These are phyloP conservation scores for Cephalotrichum gorgonifer DNA, from an alignment of 2,329 filamentous ascomycete genomes.

Conservation along the genomic window DNA sequence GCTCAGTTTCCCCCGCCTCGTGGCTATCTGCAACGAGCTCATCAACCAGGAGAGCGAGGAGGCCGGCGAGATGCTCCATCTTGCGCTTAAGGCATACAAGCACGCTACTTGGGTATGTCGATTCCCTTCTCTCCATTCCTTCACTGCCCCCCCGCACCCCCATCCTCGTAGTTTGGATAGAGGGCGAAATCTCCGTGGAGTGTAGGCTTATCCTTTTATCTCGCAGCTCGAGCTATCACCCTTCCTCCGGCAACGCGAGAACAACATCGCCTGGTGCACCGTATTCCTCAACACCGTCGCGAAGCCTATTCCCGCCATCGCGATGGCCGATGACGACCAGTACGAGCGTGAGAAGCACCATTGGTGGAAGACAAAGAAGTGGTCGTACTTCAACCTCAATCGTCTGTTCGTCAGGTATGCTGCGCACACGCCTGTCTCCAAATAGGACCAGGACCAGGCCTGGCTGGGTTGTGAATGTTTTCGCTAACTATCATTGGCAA, in stretches of 20 bases:
- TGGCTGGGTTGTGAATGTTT: neutral
- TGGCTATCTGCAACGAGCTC: constrained; percentile 78
- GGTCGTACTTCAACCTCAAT: constrained; percentile 97
- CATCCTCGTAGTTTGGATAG: constrained; percentile 5
- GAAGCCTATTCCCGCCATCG: constrained; percentile 69
- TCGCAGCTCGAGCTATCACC: constrained; percentile 72
- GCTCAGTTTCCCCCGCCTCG: constrained; percentile 76
- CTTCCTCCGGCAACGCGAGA: constrained; percentile 66
- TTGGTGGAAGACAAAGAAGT: constrained; percentile 99
- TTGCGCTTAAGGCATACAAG: constrained; percentile 94
- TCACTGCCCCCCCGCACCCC: neutral
- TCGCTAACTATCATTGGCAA: neutral
- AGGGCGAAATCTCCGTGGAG: neutral
- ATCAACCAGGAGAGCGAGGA: constrained; percentile 87
- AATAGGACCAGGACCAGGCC: neutral
- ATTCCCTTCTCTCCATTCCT: constrained; percentile 5
- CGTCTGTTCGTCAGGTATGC: constrained; percentile 79
- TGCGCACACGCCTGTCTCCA: too few relatives aligned
- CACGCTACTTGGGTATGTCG: constrained; percentile 78
- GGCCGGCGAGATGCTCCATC: constrained; percentile 91
- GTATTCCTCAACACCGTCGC: constrained; percentile 85
- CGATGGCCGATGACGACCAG: constrained; percentile 68
- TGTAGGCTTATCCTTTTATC: neutral
- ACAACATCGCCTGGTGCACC: constrained; percentile 92
- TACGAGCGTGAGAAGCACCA: constrained; percentile 87